phyloP scores from a whole-genome alignment of 2,329 filamentous ascomycete species.

The Monosporascus sp. region DNA sequence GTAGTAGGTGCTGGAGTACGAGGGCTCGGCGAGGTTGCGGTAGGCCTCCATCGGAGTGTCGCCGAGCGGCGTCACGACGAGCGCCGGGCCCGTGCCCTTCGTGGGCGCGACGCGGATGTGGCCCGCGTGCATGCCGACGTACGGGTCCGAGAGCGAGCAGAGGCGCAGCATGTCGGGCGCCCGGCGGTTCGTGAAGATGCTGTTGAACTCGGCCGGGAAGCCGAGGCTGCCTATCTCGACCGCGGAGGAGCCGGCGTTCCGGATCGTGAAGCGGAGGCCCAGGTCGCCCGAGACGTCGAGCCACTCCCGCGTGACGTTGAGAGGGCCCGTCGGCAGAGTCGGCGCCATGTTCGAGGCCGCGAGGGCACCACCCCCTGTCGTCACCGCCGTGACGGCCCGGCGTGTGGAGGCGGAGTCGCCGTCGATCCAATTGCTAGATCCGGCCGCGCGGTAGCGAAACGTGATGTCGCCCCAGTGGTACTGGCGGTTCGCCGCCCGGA shows the following conservation, averaged over 20 bases:
- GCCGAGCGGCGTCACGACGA: slow-evolving; percentile 50
- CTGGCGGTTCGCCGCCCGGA: slow-evolving; percentile 44
- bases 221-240: slow-evolving; percentile 54
- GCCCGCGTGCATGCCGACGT: slow-evolving; percentile 55
- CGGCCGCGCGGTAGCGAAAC: slow-evolving; percentile 44
- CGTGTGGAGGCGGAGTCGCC: slow-evolving; percentile 42
- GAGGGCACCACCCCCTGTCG: slow-evolving; percentile 20
- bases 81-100: slow-evolving; percentile 45
- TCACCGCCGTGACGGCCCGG: slow-evolving; percentile 28
- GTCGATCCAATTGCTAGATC: slow-evolving; percentile 36
- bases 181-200: slow-evolving; percentile 50
- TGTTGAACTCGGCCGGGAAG: slow-evolving; percentile 58
- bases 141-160: slow-evolving; percentile 55
- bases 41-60: slow-evolving; percentile 50
- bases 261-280: slow-evolving; percentile 46
- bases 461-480: slow-evolving; percentile 58
- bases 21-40: slow-evolving; percentile 44
- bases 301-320: slow-evolving; percentile 50
- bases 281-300: slow-evolving; percentile 42
- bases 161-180: slow-evolving; percentile 43
- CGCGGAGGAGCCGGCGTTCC: slow-evolving; percentile 33
- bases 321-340: slow-evolving; percentile 34
- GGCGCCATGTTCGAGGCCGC: slow-evolving; percentile 36
- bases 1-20: slow-evolving; percentile 36
- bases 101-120: slow-evolving; percentile 50